These are phyloP conservation scores for Leccinum obscurum DNA, from an alignment of 768 basidiomycete species.

Conservation along the genomic window DNA sequence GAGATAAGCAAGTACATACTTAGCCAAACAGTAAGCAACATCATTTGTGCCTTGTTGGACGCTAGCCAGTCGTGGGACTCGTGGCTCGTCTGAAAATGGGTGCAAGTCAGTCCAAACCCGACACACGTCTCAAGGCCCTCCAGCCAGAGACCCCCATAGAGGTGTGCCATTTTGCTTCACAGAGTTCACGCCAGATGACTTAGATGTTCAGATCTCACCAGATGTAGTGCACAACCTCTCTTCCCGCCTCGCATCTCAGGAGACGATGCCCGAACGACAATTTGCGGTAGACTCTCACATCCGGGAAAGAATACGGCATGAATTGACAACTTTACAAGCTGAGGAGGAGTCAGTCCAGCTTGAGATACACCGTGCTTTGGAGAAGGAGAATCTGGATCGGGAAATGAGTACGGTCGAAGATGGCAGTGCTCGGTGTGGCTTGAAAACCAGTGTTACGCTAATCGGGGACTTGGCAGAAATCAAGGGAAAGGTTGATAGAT, in stretches of 20 bases:
- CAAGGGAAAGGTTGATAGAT: slow-evolving; percentile 68
- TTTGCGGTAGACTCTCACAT: slow-evolving; percentile 72
- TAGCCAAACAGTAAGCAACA: slow-evolving; percentile 16
- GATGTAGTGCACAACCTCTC: slow-evolving; percentile 80
- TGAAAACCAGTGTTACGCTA: slow-evolving; percentile 62
- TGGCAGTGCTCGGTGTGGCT: slow-evolving; percentile 38
- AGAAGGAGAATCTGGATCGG: slow-evolving; percentile 85
- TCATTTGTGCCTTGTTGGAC: background rate
- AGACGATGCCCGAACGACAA: slow-evolving; percentile 68
- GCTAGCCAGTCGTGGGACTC: background rate
- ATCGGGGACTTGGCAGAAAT: slow-evolving; percentile 78
- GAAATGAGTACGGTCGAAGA: slow-evolving; percentile 58
- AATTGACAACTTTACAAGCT: slow-evolving; percentile 61
- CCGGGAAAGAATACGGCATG: slow-evolving; percentile 66
- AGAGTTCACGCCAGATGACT: background rate
- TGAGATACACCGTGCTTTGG: slow-evolving; percentile 76
- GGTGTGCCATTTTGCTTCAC: slow-evolving; percentile 32
- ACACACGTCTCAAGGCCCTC: slow-evolving; percentile 57
- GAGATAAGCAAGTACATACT: background rate
- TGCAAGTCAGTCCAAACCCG: slow-evolving; percentile 62
- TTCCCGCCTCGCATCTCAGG: slow-evolving; percentile 58
- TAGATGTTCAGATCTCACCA: slow-evolving; percentile 65
- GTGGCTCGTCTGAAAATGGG: slow-evolving; percentile 48
- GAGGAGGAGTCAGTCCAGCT: slow-evolving; percentile 69
- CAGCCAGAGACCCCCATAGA: slow-evolving; percentile 54